These are phyloP conservation scores for Eudorina sp. DNA, from an alignment of 139 green algal species.

Conservation along the genomic window DNA sequence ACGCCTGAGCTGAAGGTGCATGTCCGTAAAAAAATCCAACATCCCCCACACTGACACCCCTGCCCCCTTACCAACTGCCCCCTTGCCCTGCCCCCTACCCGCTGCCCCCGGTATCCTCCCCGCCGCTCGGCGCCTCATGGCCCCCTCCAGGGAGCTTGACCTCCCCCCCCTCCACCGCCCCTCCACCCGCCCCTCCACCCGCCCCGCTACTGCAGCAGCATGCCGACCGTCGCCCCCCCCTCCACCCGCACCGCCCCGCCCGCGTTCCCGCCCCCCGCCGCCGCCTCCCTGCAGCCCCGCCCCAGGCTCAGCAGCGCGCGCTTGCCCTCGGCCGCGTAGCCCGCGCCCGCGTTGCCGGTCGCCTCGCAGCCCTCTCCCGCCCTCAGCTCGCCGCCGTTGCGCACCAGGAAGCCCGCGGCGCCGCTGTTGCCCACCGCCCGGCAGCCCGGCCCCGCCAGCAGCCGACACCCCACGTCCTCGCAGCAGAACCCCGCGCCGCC, in stretches of 20 bases:
- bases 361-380: neutral
- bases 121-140: too few relatives aligned
- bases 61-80: neutral
- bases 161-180: too few relatives aligned
- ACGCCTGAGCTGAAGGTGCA: too few relatives aligned
- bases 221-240: neutral
- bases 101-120: too few relatives aligned
- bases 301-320: neutral
- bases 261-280: neutral
- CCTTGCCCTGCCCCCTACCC: neutral
- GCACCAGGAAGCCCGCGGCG: neutral
- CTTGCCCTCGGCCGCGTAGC: neutral
- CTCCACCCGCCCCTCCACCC: neutral
- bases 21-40: too few relatives aligned
- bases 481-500: neutral
- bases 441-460: neutral
- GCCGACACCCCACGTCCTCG: conserved; percentile 4
- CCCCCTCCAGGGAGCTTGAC: too few relatives aligned
- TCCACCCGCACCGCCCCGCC: neutral
- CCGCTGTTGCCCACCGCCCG: neutral
- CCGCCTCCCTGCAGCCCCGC: conserved; percentile 1
- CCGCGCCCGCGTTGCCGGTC: neutral
- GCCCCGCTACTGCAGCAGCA: neutral
- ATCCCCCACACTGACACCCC: neutral
- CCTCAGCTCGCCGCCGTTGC: neutral